phyloP scores from a whole-genome alignment of 345 rosid species.

The Eucalyptus camaldulensis region DNA sequence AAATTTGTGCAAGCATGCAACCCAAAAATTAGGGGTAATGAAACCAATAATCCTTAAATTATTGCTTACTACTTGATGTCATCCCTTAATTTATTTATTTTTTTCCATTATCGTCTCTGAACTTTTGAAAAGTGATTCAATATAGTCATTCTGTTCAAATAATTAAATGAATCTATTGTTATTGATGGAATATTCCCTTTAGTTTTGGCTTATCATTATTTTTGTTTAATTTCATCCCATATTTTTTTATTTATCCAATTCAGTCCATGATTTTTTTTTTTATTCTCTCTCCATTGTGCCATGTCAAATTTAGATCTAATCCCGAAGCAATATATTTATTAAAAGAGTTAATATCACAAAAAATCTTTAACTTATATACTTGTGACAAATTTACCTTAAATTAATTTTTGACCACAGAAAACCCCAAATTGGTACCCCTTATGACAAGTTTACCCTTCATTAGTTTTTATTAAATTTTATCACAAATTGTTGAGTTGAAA shows the following conservation, averaged over 20 bases:
- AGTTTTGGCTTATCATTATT: not conserved
- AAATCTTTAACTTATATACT: accelerated
- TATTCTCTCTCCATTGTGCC: not conserved
- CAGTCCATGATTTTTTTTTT: not conserved
- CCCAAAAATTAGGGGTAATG: not conserved
- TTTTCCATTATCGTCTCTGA: not conserved
- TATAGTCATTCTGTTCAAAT: not conserved
- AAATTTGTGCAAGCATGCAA: not conserved
- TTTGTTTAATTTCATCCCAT: not conserved
- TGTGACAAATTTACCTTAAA: no score
- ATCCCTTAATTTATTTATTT: not conserved
- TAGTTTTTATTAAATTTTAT: no score
- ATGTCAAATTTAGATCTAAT: not conserved
- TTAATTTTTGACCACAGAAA: no score
- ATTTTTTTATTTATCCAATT: not conserved
- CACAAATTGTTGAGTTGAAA: accelerated
- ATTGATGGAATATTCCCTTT: not conserved
- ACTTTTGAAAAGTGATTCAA: not conserved
- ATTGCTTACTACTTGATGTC: no score
- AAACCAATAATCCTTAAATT: not conserved
- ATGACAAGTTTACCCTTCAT: no score
- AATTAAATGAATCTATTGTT: not conserved
- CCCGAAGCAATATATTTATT: not conserved
- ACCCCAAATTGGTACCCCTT: no score
- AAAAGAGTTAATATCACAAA: no score